Base-by-base conservation (phyloP, 805 yeast genomes). In the Metschnikowia orientalis region DNA sequence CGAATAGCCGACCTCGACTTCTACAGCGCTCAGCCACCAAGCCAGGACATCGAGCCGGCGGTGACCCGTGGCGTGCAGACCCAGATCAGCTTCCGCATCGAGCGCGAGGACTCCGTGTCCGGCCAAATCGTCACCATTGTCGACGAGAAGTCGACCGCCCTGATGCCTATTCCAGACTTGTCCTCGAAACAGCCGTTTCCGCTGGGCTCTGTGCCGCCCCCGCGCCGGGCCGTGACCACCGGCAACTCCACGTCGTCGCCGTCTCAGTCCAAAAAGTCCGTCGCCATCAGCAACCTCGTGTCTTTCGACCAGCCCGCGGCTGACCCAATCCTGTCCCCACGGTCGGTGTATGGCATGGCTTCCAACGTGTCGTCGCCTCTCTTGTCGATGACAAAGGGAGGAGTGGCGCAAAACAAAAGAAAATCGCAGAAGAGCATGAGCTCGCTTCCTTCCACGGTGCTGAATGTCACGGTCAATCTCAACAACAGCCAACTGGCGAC, bases 81-180 rank as follows among this genome's bases (percentile, higher is more conserved):
- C 21, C 47, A 39, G 11, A 40, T 64, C 17, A 43, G 42, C 2
- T 47, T 63, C 18, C 56, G 49, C 27, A 51, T 60, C 9, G 54
- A 53, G 34, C 44, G 38, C 20, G 32, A 26, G 25, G 31, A 38
- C 24, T 28, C 31, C 2, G 28, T 10, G 2, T 22, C 31, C 6
- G 37, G 36, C 5, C 28, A 25, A 2, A 40, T 16, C 33, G 39
- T 38, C n/a, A 43, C 40, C 18, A 28, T 54, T 13, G 58, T 63
- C 30, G 49, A 50, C 37, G 40, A 40, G 13, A 61, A 66, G 17
- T 42, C 54, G 10, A 64, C 70, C 4, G 46, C 50, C 26, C 64
- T 71, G 72, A 39, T 60, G 7, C 72, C 73, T 3, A 45, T 47
- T 26, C 45, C 66, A 23, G 72, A 61, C 34, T 54, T 41, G 52